These are phyloP conservation scores for Gossypium arboreum DNA, from an alignment of 345 rosid genomes.

Conservation along the genomic window DNA sequence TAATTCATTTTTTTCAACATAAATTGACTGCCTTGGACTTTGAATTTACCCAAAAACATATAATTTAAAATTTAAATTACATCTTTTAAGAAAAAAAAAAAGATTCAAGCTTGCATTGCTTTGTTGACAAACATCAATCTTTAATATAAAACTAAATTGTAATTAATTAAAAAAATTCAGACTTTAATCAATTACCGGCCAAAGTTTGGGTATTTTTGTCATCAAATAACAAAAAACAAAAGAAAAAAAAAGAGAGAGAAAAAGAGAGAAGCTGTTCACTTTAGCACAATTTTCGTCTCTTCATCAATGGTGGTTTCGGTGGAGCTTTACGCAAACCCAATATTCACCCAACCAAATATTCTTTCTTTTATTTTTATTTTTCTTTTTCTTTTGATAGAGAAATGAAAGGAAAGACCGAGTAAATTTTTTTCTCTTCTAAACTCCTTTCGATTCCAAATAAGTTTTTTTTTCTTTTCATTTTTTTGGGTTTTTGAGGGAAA, in stretches of 20 bases:
- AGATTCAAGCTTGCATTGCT: neutral
- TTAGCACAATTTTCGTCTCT: conserved; percentile 13
- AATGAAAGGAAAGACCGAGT: neutral
- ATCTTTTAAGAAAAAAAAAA: neutral
- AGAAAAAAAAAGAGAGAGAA: neutral
- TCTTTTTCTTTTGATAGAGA: conserved; percentile 11
- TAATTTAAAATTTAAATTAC: too few species aligned
- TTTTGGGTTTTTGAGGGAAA: neutral
- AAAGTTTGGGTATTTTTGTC: neutral
- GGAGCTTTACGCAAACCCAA: conserved; percentile 49
- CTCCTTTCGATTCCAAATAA: neutral
- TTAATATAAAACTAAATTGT: neutral
- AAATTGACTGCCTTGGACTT: neutral
- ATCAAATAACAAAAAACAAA: neutral
- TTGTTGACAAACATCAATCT: neutral
- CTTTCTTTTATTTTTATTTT: neutral
- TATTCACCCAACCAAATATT: conserved; percentile 22
- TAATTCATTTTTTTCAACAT: neutral
- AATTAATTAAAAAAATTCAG: neutral
- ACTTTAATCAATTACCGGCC: too few species aligned
- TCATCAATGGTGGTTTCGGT: conserved; percentile 34
- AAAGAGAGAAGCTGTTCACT: neutral
- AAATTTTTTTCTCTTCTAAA: conserved; percentile 2
- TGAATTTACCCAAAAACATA: neutral
- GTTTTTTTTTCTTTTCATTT: neutral